Conservation (phyloP, 1,139 yeast genomes). For the Magnusiomyces paraingens region DNA sequence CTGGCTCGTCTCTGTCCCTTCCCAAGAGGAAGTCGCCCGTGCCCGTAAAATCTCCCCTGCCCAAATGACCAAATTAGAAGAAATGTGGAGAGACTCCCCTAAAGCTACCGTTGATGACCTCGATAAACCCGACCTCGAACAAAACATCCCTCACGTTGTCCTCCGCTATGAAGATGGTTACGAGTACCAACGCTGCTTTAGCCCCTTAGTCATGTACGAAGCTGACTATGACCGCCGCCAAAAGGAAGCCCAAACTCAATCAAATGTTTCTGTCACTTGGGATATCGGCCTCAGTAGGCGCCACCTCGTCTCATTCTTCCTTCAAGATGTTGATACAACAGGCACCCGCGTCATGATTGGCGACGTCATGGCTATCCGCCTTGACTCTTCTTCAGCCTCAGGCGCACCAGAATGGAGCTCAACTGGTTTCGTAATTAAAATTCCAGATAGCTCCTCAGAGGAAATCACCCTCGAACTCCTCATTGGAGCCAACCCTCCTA, state of each 20-base stretch:
- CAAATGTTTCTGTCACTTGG: slow-evolving; percentile 73
- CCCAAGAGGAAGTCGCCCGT: slow-evolving; percentile 53
- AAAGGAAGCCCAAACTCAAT: slow-evolving; percentile 74
- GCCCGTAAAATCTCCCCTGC: slow-evolving; percentile 52
- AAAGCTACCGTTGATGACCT: slow-evolving; percentile 55
- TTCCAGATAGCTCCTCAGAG: slow-evolving; percentile 65
- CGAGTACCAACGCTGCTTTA: slow-evolving; percentile 80
- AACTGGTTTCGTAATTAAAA: slow-evolving; percentile 60
- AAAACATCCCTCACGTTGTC: slow-evolving; percentile 61
- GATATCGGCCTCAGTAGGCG: slow-evolving; percentile 57
- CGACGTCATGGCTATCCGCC: slow-evolving; percentile 63
- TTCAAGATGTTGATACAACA: slow-evolving; percentile 60
- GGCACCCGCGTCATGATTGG: slow-evolving; percentile 78
- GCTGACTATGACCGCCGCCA: slow-evolving; percentile 70
- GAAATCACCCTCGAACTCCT: slow-evolving; percentile 67
- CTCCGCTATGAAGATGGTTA: slow-evolving; percentile 77
- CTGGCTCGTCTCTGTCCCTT: slow-evolving; percentile 73
- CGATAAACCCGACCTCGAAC: slow-evolving; percentile 47
- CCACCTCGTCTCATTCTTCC: slow-evolving; percentile 62
- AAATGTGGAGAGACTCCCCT: slow-evolving; percentile 70
- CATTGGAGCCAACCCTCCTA: slow-evolving; percentile 47
- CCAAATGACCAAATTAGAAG: slow-evolving; percentile 70
- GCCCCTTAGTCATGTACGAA: slow-evolving; percentile 75
- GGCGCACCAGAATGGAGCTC: slow-evolving; percentile 52
- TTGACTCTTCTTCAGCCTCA: slow-evolving; percentile 7